A percentile compares a stretch with the other conserved stretches of the same genome.
phyloP scores from a whole-genome alignment of 805 yeast genomes.

The Barnettozyma botsteinii region DNA sequence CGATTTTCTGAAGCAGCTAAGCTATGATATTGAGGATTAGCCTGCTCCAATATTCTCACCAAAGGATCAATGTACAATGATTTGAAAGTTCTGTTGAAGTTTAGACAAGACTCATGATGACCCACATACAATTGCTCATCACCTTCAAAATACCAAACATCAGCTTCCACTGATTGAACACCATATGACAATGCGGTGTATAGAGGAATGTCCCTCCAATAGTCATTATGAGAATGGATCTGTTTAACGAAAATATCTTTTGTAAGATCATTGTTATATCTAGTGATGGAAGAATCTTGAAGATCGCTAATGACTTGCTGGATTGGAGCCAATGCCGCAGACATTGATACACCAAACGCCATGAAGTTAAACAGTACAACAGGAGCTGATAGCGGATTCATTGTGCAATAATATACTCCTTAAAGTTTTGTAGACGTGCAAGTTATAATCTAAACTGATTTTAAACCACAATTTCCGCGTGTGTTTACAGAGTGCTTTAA shows the following conservation, averaged over 20 bases:
- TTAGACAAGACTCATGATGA: slow-evolving; percentile 49
- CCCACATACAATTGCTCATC: slow-evolving; percentile 51
- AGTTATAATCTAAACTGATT: too few relatives aligned
- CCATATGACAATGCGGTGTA: slow-evolving; percentile 52
- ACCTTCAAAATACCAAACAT: slow-evolving; percentile 44
- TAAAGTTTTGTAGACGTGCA: too few relatives aligned
- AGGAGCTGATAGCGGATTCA: too few relatives aligned
- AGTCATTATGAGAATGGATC: slow-evolving; percentile 69
- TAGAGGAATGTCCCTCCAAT: slow-evolving; percentile 58
- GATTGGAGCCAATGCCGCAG: slow-evolving; percentile 15
- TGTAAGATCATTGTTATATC: slow-evolving; percentile 20
- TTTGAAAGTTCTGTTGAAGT: slow-evolving; percentile 40
- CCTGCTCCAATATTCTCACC: slow-evolving; percentile 38
- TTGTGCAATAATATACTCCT: too few relatives aligned
- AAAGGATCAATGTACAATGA: slow-evolving; percentile 54
- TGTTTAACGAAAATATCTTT: slow-evolving; percentile 27
- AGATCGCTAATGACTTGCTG: slow-evolving; percentile 16
- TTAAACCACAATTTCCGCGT: neutral
- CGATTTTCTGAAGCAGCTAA: too few relatives aligned
- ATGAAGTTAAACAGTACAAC: too few relatives aligned
- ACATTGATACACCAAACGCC: too few relatives aligned
- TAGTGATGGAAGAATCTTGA: slow-evolving; percentile 12
- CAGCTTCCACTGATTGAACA: slow-evolving; percentile 59
- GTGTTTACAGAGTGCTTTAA: too few relatives aligned
- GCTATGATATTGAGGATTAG: slow-evolving; percentile 35